These are phyloP conservation scores for Hsuehochloa calcarea DNA, from an alignment of 176 grass and related monocot species.

Conservation along the genomic window DNA sequence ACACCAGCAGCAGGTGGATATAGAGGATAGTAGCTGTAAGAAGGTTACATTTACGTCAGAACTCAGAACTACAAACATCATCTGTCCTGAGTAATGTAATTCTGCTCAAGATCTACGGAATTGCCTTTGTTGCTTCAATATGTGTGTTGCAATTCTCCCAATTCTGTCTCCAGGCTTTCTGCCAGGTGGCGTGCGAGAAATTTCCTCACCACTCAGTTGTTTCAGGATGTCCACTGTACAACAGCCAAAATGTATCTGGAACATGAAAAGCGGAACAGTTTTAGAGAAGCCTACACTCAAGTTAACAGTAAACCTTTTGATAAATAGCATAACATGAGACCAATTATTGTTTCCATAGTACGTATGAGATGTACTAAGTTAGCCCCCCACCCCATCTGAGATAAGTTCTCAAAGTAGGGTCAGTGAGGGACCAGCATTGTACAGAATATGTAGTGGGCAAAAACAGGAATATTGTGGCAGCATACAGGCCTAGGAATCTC, in stretches of 20 bases:
- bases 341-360: neutral
- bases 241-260: constrained; percentile 77
- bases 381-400: neutral
- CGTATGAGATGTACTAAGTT: neutral
- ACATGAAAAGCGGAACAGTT: constrained; percentile 32
- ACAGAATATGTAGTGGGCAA: neutral
- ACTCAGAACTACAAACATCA: constrained; percentile 6
- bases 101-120: constrained; percentile 11
- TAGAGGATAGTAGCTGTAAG: constrained; percentile 81
- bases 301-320: neutral
- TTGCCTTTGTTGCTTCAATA: constrained; percentile 82
- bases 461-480: neutral
- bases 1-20: constrained; percentile 75
- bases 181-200: constrained; percentile 59
- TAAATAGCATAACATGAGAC: neutral
- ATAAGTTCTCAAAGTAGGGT: neutral
- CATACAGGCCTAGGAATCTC: constrained; percentile 10
- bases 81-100: neutral
- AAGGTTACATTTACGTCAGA: constrained; percentile 12
- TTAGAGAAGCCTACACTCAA: neutral
- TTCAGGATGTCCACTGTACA: constrained; percentile 92
- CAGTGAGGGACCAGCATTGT: neutral
- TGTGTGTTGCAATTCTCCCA: constrained; percentile 68
- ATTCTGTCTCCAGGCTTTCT: constrained; percentile 57
- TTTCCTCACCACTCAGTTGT: constrained; percentile 90